Evolutionary conservation across 1,284 basidiomycete genomes (phyloP), one percentile per base, ranked within the genome.

Genomic region (Kwoniella shivajii): DNA sequence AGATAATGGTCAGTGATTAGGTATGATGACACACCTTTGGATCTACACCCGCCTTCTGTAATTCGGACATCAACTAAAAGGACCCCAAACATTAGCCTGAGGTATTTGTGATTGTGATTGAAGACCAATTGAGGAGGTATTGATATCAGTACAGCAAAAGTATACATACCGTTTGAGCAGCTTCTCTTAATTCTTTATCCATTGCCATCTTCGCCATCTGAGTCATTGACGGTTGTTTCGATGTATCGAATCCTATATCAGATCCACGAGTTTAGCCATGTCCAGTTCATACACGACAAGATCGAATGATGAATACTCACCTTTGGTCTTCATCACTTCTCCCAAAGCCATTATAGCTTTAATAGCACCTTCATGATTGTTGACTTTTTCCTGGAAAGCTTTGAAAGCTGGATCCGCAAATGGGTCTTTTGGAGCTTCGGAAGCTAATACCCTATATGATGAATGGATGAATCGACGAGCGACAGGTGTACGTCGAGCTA

Each of bases 141-240:
- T n/a, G n/a, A 11, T 13, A 30, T 45, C 20, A 16, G 38, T 3
- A 41, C n/a, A 7, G 13, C 16, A 30, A 36, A 27, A 11, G n/a
- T 42, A 13, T 11, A 54, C 73, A 50, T 54, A 75, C 73, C 44
- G 66, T 66, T 48, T 61, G 56, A 4, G 68, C 72, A 1, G 71
- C 73, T 45, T 63, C 65, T 50, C 69, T 61, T 51, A 75, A 56
- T 43, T 73, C 73, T 26, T 59, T 54, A 57, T 75, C 73, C 64
- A 71, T 64, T 29, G 66, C 69, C 55, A 75, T 63, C 63, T 72
- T 71, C 49, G 69, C 62, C 61, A 75, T 67, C 58, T 68, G 61
- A 57, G 66, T 68, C 34, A 67, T 61, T 24, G 62, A 63, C 6
- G 69, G 68, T 24, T 65, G 57, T 60, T 71, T 59, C 14, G 61